Evolutionary conservation across 1,284 basidiomycete species (phyloP).

Genomic region (Anthracocystis walkeri): DNA sequence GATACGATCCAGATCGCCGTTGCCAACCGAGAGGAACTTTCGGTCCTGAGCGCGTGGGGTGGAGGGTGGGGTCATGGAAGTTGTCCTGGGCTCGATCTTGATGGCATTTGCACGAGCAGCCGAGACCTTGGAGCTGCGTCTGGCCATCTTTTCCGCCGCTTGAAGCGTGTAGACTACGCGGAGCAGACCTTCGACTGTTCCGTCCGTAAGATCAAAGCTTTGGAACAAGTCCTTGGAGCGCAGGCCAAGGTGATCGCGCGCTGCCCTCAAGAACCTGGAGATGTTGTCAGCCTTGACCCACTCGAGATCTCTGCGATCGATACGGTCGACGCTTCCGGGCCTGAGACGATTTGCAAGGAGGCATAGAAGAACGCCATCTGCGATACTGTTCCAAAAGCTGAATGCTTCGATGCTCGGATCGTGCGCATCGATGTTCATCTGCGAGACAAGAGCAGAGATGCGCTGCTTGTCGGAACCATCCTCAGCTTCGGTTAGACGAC

Average conservation of each 20-base stretch:
- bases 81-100: constrained; percentile 43
- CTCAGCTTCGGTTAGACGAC: constrained; percentile 23
- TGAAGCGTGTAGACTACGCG: constrained; percentile 57
- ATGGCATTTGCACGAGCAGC: constrained; percentile 24
- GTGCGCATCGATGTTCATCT: constrained; percentile 23
- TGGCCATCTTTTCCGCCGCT: constrained; percentile 33
- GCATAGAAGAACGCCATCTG: constrained; percentile 60
- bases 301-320: constrained; percentile 55
- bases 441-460: constrained; percentile 35
- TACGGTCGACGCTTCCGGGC: constrained; percentile 42
- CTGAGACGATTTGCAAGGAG: constrained; percentile 50
- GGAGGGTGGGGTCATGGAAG: constrained; percentile 48
- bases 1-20: constrained; percentile 38
- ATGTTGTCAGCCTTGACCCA: constrained; percentile 60
- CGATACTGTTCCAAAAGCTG: constrained; percentile 54
- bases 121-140: constrained; percentile 29
- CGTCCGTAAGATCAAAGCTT: constrained; percentile 54
- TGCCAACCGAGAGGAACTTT: constrained; percentile 28
- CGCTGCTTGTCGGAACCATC: constrained; percentile 33
- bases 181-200: constrained; percentile 52
- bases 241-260: constrained; percentile 56
- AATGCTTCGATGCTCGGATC: constrained; percentile 33
- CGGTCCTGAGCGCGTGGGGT: constrained; percentile 40
- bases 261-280: constrained; percentile 56
- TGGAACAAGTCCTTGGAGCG: constrained; percentile 59